Base-by-base conservation (phyloP, 2,329 filamentous ascomycete genomes). In the Alternaria panax region DNA sequence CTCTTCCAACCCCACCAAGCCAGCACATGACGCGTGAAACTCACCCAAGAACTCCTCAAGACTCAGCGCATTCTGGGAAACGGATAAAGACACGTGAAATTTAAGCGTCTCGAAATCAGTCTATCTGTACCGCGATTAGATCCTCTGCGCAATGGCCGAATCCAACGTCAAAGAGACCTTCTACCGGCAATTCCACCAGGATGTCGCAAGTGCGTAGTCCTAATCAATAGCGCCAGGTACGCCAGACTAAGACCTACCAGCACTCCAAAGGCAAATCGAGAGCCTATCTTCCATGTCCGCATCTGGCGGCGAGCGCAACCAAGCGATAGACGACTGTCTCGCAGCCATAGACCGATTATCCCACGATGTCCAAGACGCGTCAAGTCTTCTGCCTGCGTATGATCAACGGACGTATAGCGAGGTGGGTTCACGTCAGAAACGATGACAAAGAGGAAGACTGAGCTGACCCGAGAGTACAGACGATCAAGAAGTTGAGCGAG, bases 351-450 rank as follows among this genome's bases (percentile, higher is more conserved):
- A 91, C 28, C 87, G 88, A 57, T 84, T 98, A 16, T 93, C 92
- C 1, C 90, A 90, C 64, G 90, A 95, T 69, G 91, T 97, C 38
- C 90, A 92, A 66, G 93, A 97, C 79, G 91, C 92, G 0, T 87
- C 90, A 2, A 88, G 89, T 56, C 92, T 90, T 67, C 87, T 97
- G 16, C 93, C 95, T 3, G 88, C 92, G 7, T 96, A 97, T 75
- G 95, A 98, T 72, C 92, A 95, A 76, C 88, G 92, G 68, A 90
- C 90, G 24, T 98, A 97, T 74, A 87, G 89, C 42, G 88, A 93
- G 80, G 92, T 93, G 79, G 8, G 54, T 71, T 59, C 96, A 14
- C 92, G 93, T 3, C 91, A 93, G 6, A 7, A n/a, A 76, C 87
- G 90, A 68, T 89, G 90, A 24, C n/a, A 97, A 96, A 27, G 24